phyloP scores from a whole-genome alignment of 225 moss, liverwort and hornwort genomes.

The Lunularia cruciata region DNA sequence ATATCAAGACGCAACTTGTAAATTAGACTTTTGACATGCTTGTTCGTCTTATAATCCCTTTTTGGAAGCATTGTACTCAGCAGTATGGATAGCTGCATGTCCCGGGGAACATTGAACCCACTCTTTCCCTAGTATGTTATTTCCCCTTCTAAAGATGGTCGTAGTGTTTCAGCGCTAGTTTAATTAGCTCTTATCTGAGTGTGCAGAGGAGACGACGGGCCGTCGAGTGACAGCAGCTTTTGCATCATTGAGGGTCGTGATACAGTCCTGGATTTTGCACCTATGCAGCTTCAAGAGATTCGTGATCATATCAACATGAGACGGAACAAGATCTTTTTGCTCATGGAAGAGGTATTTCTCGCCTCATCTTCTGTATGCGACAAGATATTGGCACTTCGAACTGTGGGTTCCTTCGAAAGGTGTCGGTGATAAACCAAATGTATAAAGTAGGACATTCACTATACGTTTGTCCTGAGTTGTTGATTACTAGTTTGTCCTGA shows the following conservation, averaged over 20 bases:
- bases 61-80: too few species aligned
- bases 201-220: slow-evolving; percentile 34
- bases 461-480: neutral
- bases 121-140: too few species aligned
- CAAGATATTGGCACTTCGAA: neutral
- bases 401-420: neutral
- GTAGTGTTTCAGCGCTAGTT: too few species aligned
- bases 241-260: slow-evolving; percentile 97
- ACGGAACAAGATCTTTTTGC: slow-evolving; percentile 90
- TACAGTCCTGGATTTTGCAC: slow-evolving; percentile 88
- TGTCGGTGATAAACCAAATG: neutral
- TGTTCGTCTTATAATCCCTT: too few species aligned
- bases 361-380: too few species aligned
- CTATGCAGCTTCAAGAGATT: slow-evolving; percentile 93
- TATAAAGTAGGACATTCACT: neutral
- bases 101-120: too few species aligned
- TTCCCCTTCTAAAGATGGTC: too few species aligned
- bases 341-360: slow-evolving; percentile 89
- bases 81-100: too few species aligned
- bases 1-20: too few species aligned
- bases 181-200: too few species aligned
- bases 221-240: slow-evolving; percentile 38
- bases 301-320: slow-evolving; percentile 82
- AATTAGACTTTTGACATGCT: too few species aligned
- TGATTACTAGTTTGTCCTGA: neutral